Conservation (phyloP, 2,329 filamentous ascomycete species). For the Colletotrichum kahawae region DNA sequence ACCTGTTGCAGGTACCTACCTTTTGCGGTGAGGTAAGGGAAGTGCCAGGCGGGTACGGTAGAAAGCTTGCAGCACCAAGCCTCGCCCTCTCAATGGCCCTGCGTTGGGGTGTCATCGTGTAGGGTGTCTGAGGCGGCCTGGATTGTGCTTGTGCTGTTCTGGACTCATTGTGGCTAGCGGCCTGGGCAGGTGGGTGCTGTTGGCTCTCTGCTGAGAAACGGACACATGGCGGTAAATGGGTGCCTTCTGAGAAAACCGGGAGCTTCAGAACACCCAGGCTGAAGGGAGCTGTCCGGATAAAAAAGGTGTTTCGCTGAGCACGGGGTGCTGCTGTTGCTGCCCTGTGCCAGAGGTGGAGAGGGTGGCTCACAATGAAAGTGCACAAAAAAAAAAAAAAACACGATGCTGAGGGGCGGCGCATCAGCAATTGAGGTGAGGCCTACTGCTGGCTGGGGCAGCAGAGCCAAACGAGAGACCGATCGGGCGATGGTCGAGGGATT, state of each 20-base stretch:
- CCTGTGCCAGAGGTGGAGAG: background rate
- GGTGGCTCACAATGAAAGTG: background rate
- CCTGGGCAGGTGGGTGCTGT: background rate
- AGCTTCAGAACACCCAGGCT: background rate
- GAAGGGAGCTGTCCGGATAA: background rate
- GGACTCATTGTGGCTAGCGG: background rate
- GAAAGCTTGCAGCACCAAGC: slow-evolving; percentile 1
- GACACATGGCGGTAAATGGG: background rate
- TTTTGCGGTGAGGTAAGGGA: slow-evolving; percentile 1
- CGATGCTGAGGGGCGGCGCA: background rate
- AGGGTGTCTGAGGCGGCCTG: background rate
- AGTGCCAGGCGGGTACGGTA: background rate
- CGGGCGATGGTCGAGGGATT: slow-evolving; percentile 4
- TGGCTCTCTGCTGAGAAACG: background rate
- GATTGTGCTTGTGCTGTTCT: background rate
- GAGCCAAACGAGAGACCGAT: slow-evolving; percentile 2
- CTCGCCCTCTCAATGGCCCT: background rate
- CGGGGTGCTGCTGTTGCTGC: background rate
- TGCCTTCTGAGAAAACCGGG: background rate
- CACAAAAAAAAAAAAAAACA: background rate
- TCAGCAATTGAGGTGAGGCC: background rate
- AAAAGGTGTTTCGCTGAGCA: background rate
- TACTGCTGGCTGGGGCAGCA: background rate
- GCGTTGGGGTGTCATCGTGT: background rate
- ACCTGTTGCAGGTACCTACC: background rate